Conservation (phyloP, 805 yeast genomes). For the Zygosaccharomyces siamensis region DNA sequence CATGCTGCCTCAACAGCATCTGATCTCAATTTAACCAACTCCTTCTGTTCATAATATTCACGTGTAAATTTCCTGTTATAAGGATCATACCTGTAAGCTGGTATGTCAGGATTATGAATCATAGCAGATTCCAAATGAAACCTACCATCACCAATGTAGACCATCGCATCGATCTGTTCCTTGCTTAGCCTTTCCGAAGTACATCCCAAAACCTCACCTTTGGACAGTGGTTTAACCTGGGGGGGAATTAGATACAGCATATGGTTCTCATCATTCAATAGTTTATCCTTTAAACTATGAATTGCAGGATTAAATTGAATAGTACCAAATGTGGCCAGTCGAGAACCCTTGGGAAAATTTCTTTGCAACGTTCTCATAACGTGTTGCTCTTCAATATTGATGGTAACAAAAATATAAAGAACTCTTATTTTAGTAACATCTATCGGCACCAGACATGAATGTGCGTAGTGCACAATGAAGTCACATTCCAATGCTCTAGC, state of each 20-base stretch:
- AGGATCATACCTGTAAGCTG: conserved; percentile 93
- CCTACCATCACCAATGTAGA: conserved; percentile 93
- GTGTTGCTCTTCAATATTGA: conserved; percentile 79
- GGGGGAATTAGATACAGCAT: conserved; percentile 72
- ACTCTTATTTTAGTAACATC: conserved; percentile 89
- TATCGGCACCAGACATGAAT: conserved; percentile 92
- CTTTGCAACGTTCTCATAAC: conserved; percentile 67
- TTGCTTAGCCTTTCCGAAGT: conserved; percentile 78
- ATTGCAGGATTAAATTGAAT: conserved; percentile 95
- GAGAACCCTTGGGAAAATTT: conserved; percentile 60
- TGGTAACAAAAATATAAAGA: conserved; percentile 91
- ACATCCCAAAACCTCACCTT: conserved; percentile 95
- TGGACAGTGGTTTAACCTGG: conserved; percentile 85
- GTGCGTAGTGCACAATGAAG: conserved; percentile 93
- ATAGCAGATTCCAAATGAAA: conserved; percentile 93
- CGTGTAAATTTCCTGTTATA: conserved; percentile 86
- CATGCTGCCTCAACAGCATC: conserved; percentile 67
- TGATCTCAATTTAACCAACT: conserved; percentile 66
- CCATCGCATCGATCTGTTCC: conserved; percentile 66
- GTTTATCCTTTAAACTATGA: conserved; percentile 64
- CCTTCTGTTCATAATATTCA: conserved; percentile 83
- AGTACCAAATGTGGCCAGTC: conserved; percentile 86
- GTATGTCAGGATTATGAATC: conserved; percentile 93
- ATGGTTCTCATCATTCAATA: conserved; percentile 44
- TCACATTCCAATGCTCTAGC: conserved; percentile 93